A percentile compares a stretch with the other conserved stretches of the same genome.
phyloP scores from a whole-genome alignment of 306 rosid genomes.

The Prunus padus region DNA sequence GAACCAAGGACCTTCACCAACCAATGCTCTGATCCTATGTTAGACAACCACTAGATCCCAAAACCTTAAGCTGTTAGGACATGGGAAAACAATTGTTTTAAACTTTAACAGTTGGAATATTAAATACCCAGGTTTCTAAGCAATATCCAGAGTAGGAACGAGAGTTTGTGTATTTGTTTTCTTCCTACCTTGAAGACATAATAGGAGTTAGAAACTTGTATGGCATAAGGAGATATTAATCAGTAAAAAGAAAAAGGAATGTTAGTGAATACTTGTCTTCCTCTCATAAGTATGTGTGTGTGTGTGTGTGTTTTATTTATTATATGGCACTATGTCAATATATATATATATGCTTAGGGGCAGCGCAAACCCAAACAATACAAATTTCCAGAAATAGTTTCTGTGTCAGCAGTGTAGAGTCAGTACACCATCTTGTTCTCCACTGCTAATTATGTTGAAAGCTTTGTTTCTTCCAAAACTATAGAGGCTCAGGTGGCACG shows the following conservation, averaged over 20 bases:
- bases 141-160: background rate
- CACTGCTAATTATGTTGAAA: background rate
- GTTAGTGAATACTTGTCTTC: background rate
- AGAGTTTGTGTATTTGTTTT: background rate
- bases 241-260: background rate
- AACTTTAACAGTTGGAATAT: background rate
- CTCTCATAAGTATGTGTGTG: too few relatives aligned
- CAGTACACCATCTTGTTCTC: background rate
- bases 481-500: background rate
- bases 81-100: background rate
- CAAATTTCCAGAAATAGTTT: background rate
- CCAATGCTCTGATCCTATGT: background rate
- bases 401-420: background rate
- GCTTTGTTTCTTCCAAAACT: background rate
- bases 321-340: background rate
- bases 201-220: background rate
- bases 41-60: background rate
- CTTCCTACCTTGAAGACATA: background rate
- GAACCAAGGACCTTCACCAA: background rate
- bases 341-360: background rate
- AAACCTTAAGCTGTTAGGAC: background rate
- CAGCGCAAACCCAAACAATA: background rate
- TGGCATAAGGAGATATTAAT: background rate
- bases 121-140: background rate
- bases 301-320: background rate